Evolutionary conservation across 139 green algal species (phyloP).

Genomic region (Chlamydomonas applanata): DNA sequence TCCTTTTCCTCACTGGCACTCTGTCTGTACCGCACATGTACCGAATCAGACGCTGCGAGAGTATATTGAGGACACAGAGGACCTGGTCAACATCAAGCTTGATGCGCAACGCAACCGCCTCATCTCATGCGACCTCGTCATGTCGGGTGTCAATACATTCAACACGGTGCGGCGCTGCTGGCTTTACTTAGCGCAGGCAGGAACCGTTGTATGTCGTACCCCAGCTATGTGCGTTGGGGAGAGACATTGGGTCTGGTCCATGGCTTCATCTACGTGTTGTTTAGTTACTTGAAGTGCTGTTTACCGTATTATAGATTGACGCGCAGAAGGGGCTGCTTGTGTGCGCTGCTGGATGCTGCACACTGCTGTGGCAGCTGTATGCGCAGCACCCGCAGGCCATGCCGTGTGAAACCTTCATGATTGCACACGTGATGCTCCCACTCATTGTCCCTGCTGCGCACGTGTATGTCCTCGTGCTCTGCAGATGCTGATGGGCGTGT

Average conservation of each 20-base stretch:
- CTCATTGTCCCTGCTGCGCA: no score
- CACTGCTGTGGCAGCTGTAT: no score
- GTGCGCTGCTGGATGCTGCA: no score
- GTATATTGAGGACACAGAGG: conserved; percentile 48
- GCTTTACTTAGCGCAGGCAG: neutral
- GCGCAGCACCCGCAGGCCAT: no score
- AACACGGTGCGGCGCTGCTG: neutral
- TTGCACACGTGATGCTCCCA: no score
- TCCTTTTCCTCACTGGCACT: no score
- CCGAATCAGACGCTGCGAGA: conserved; percentile 32
- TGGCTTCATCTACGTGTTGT: neutral
- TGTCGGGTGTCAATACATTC: conserved; percentile 10
- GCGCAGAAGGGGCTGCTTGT: no score
- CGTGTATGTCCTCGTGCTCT: no score
- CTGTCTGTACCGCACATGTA: neutral
- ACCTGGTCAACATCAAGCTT: conserved; percentile 81
- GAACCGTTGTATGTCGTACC: neutral
- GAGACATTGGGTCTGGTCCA: neutral
- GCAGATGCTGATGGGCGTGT: conserved; percentile 61
- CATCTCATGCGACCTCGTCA: conserved; percentile 7
- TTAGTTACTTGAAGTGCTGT: no score
- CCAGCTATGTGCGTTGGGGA: no score
- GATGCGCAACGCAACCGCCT: conserved; percentile 77
- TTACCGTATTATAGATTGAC: no score
- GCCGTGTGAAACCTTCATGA: no score